A percentile compares a stretch with the other conserved stretches of the same genome.
These are phyloP conservation scores for Leishmania amazonensis DNA, from an alignment of 208 protist species.

Conservation along the genomic window DNA sequence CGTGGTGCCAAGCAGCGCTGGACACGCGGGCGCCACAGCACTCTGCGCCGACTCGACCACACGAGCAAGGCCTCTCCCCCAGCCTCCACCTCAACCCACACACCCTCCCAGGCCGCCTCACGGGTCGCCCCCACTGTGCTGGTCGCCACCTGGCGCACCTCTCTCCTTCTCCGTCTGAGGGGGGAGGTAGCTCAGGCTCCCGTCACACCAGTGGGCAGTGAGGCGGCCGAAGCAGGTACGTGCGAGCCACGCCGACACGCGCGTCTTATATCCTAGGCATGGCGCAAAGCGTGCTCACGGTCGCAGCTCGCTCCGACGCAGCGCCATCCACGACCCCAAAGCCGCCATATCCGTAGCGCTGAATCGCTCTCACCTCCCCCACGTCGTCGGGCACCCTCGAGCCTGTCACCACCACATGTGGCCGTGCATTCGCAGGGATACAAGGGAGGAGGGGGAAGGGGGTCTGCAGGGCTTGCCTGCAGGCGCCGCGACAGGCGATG, in stretches of 20 bases:
- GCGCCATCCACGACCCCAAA: not conserved
- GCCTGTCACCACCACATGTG: not conserved
- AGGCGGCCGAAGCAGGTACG: too few species aligned
- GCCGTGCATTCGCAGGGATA: not conserved
- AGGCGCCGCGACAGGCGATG: constrained; percentile 20
- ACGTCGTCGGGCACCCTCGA: not conserved
- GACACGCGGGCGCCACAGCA: not conserved
- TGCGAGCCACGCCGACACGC: not conserved
- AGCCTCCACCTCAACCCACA: too few species aligned
- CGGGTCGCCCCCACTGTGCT: too few species aligned
- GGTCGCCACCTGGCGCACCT: not conserved
- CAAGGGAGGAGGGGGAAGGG: too few species aligned
- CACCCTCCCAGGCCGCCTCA: too few species aligned
- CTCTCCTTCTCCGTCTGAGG: not conserved
- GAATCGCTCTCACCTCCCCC: not conserved
- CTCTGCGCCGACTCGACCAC: too few species aligned
- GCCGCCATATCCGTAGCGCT: not conserved
- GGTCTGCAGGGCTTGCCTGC: too few species aligned
- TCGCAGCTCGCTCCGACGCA: not conserved
- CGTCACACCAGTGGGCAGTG: not conserved
- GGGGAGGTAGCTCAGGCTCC: not conserved
- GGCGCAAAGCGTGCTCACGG: not conserved
- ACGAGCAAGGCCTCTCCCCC: too few species aligned
- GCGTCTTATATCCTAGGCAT: not conserved
- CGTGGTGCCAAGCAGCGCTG: not conserved